Conservation (phyloP, 1,284 basidiomycete species). For the Coriolopsis trogii region DNA sequence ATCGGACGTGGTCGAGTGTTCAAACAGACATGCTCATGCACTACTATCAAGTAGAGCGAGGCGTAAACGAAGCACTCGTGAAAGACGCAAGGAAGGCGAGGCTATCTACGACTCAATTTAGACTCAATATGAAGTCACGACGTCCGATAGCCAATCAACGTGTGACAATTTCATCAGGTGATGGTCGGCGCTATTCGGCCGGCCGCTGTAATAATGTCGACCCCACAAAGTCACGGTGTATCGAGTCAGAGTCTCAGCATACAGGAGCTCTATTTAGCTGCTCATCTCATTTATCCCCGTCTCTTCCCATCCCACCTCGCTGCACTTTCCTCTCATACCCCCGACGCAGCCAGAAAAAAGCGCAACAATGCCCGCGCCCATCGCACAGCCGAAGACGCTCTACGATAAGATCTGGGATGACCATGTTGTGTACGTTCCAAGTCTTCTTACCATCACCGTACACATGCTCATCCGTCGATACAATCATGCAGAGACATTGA, state of each 20-base stretch:
- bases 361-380: conserved; percentile 56
- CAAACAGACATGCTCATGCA: no score
- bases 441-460: background rate
- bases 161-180: background rate
- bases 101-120: no score
- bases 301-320: background rate
- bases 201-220: conserved; percentile 5
- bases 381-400: conserved; percentile 74
- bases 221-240: conserved; percentile 12
- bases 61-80: no score
- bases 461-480: background rate
- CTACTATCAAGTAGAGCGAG: no score
- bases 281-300: background rate
- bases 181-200: conserved; percentile 21
- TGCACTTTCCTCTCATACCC: background rate
- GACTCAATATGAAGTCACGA: background rate
- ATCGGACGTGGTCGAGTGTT: no score
- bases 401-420: conserved; percentile 98
- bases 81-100: no score
- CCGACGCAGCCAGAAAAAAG: background rate
- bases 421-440: conserved; percentile 83
- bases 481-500: conserved; percentile 58
- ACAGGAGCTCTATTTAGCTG: conserved; percentile 7
- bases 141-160: conserved; percentile 2
- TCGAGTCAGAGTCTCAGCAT: conserved; percentile 19